phyloP scores from a whole-genome alignment of 345 rosid species.

The Alliaria petiolata region DNA sequence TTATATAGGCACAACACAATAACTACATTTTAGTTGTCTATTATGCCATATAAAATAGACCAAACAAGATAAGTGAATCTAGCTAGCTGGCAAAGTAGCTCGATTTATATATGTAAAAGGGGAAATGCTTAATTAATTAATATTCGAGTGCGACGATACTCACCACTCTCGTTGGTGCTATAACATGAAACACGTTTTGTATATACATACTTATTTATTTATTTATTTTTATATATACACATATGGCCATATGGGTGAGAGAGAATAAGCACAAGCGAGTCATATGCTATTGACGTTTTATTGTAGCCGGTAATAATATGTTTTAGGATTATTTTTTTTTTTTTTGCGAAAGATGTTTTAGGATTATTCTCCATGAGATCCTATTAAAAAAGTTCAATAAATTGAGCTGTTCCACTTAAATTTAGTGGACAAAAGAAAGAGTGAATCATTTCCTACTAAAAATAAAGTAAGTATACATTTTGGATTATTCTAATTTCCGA shows the following conservation, averaged over 20 bases:
- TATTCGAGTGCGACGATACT: constrained; percentile 3
- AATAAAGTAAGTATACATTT: neutral
- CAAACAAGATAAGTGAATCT: constrained; percentile 18
- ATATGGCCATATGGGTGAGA: neutral
- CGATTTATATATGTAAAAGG: constrained; percentile 2
- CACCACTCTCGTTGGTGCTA: constrained; percentile 10
- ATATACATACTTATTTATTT: neutral
- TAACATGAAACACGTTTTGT: constrained; percentile 15
- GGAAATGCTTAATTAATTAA: neutral
- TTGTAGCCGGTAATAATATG: neutral
- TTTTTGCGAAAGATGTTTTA: too few relatives aligned
- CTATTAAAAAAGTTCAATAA: neutral
- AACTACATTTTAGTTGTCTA: neutral
- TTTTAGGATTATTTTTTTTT: too few relatives aligned
- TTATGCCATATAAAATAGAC: constrained; percentile 5
- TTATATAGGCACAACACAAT: neutral
- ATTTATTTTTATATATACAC: neutral
- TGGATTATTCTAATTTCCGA: neutral
- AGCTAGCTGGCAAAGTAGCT: constrained; percentile 14
- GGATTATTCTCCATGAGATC: neutral
- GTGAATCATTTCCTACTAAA: neutral
- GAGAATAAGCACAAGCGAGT: constrained; percentile 1
- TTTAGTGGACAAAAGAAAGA: neutral
- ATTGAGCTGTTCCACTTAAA: neutral
- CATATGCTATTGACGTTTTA: neutral